Percentiles rank a stretch among this genome's conserved stretches.
Evolutionary conservation across 78 protist species (phyloP).

Genomic region (Pigoraptor vietnamica): DNA sequence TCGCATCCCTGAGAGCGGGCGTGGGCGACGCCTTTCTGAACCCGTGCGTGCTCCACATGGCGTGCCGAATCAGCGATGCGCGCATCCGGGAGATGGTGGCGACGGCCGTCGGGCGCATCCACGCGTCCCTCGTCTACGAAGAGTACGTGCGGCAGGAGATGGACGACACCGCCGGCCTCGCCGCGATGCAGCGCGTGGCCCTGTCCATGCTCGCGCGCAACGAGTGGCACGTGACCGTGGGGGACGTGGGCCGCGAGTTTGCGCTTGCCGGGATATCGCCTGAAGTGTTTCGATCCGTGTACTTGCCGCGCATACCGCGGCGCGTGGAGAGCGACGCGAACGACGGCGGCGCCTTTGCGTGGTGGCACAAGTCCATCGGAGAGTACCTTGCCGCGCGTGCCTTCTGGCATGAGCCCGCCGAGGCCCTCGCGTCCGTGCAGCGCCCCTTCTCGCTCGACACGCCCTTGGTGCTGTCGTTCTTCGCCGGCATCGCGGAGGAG

Average conservation of each 20-base stretch:
- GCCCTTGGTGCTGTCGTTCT: background rate
- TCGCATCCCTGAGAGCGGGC: background rate
- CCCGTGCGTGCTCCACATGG: background rate
- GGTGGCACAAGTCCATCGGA: background rate
- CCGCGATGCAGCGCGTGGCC: background rate
- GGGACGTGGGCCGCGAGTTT: background rate
- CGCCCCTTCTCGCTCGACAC: background rate
- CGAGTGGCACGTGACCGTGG: background rate
- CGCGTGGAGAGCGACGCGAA: background rate
- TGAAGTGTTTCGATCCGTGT: background rate
- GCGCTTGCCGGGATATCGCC: background rate
- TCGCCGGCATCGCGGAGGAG: background rate
- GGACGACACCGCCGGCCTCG: background rate
- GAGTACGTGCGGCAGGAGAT: background rate
- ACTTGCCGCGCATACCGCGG: background rate
- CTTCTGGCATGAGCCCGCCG: background rate
- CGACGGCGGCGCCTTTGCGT: background rate
- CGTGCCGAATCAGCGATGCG: background rate
- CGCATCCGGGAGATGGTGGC: background rate
- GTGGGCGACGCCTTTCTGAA: background rate
- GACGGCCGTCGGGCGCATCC: background rate
- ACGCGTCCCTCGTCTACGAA: background rate
- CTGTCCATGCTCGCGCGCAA: background rate
- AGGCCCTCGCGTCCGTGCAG: background rate
- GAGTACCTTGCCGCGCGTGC: background rate